These are phyloP conservation scores for Pleurotus giganteus DNA, from an alignment of 768 basidiomycete genomes.

Conservation along the genomic window DNA sequence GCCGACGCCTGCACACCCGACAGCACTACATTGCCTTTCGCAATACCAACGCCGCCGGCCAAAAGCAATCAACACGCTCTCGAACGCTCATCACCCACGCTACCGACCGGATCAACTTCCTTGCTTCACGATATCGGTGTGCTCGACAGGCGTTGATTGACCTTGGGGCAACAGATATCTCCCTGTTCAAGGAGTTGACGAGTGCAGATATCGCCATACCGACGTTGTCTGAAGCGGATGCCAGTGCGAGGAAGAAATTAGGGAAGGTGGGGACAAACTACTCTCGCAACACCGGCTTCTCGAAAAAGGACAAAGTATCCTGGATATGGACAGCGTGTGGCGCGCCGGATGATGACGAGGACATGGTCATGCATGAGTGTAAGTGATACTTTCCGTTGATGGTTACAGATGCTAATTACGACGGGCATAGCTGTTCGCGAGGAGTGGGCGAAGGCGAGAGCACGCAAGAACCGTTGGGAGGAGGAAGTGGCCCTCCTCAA, in stretches of 20 bases:
- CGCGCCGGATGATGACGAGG: neutral
- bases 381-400: neutral
- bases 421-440: neutral
- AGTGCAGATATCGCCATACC: no score
- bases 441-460: constrained; percentile 1
- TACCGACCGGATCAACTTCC: neutral
- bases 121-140: constrained; percentile 15
- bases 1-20: constrained; percentile 18
- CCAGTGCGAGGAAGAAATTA: neutral
- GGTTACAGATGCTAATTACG: no score
- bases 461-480: neutral
- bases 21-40: constrained; percentile 19
- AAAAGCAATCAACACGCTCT: constrained; percentile 20
- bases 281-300: neutral
- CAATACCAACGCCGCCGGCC: constrained; percentile 20
- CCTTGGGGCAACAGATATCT: no score
- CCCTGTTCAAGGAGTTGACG: no score
- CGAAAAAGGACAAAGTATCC: constrained; percentile 1
- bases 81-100: constrained; percentile 17
- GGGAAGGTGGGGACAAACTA: neutral
- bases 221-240: neutral
- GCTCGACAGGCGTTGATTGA: constrained; percentile 13
- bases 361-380: constrained; percentile 7
- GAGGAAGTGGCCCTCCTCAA: constrained; percentile 7
- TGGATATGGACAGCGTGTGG: constrained; percentile 10